Conservation (phyloP, 306 rosid species). For the Vigna radiata region DNA sequence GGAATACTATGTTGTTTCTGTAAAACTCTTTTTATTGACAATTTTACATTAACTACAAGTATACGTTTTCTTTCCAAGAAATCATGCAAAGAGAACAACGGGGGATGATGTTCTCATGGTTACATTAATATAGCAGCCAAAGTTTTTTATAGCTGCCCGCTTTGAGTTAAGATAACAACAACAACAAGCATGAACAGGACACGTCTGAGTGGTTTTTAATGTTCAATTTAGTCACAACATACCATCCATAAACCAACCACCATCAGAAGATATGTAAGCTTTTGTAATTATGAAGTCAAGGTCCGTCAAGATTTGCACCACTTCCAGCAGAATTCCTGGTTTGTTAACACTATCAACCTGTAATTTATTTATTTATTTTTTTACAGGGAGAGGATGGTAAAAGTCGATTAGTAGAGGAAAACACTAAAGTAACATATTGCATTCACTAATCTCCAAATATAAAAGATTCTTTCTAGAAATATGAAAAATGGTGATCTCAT, state of each 20-base stretch:
- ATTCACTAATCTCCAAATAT: slow-evolving; percentile 30
- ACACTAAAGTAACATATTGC: slow-evolving; percentile 1
- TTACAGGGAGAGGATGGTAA: background rate
- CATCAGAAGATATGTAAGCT: slow-evolving; percentile 85
- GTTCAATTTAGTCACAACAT: slow-evolving; percentile 39
- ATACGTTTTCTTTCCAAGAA: background rate
- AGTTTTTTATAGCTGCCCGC: no score
- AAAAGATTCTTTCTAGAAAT: slow-evolving; percentile 3
- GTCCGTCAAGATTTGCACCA: slow-evolving; percentile 78
- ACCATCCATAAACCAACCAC: slow-evolving; percentile 97
- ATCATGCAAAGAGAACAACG: background rate
- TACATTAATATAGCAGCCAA: no score
- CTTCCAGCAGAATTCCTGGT: slow-evolving; percentile 89
- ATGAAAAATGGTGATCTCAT: background rate
- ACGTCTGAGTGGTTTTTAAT: background rate
- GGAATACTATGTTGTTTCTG: background rate
- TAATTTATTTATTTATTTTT: background rate
- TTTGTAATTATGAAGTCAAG: slow-evolving; percentile 82
- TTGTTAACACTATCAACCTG: slow-evolving; percentile 82
- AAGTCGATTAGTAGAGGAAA: slow-evolving; percentile 11
- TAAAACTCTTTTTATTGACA: background rate
- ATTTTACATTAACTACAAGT: background rate
- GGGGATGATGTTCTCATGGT: no score
- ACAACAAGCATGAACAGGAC: slow-evolving; percentile 11
- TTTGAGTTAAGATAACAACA: slow-evolving; percentile 14